Evolutionary conservation across 306 rosid genomes (phyloP).

Genomic region (Lotus japonicus): DNA sequence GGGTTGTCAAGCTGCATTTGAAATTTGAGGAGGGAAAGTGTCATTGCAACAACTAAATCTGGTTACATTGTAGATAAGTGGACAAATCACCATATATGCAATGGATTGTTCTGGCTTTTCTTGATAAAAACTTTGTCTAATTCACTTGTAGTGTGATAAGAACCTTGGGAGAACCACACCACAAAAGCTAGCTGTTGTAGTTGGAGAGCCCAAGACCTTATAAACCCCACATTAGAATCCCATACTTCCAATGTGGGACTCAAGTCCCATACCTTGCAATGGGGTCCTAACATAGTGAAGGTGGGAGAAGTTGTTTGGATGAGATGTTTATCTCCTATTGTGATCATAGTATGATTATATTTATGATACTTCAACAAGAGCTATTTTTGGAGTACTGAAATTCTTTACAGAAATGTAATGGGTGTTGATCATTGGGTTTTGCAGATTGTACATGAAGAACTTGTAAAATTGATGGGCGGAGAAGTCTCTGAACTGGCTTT

Average conservation of each 20-base stretch:
- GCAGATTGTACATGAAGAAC: slow-evolving; percentile 92
- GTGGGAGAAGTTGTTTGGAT: slow-evolving; percentile 2
- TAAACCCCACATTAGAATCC: too few species aligned
- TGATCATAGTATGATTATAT: background rate
- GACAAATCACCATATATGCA: background rate
- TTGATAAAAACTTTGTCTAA: too few species aligned
- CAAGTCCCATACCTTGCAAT: too few species aligned
- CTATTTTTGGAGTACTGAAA: background rate
- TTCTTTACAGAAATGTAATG: slow-evolving; percentile 7
- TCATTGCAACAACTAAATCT: background rate
- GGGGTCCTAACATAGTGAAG: too few species aligned
- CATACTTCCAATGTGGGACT: too few species aligned
- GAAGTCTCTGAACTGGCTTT: slow-evolving; percentile 83
- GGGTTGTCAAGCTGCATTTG: background rate
- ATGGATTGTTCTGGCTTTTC: too few species aligned
- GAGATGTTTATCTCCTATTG: background rate
- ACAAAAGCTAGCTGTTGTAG: too few species aligned
- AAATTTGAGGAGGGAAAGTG: slow-evolving; percentile 2
- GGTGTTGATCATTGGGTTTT: slow-evolving; percentile 19
- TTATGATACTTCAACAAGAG: background rate
- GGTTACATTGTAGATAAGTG: background rate
- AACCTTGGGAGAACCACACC: too few species aligned
- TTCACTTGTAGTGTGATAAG: too few species aligned
- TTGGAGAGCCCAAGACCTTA: too few species aligned
- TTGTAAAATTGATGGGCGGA: slow-evolving; percentile 95